phyloP scores from a whole-genome alignment of 192 early-diverging fungal genomes.

The Diversispora epigaea region DNA sequence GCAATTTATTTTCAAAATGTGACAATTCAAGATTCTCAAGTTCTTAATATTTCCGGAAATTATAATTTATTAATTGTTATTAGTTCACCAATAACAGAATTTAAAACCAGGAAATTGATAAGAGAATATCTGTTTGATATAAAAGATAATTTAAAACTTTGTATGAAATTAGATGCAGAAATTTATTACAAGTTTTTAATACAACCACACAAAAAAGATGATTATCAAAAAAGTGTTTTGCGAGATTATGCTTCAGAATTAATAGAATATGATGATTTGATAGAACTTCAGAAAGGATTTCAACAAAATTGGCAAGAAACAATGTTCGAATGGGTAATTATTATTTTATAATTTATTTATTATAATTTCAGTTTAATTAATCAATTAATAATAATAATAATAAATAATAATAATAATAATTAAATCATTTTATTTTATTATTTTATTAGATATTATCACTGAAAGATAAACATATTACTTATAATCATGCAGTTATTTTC shows the following conservation, averaged over 20 bases:
- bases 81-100: background rate
- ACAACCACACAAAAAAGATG: conserved; percentile 1
- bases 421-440: background rate
- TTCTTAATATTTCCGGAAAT: background rate
- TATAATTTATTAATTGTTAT: background rate
- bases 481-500: conserved; percentile 46
- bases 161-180: conserved; percentile 42
- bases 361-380: no score
- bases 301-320: conserved; percentile 28
- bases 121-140: conserved; percentile 58
- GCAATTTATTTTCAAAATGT: no score
- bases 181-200: conserved; percentile 52
- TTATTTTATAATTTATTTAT: background rate
- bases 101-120: conserved; percentile 34
- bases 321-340: conserved; percentile 36
- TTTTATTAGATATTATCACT: background rate
- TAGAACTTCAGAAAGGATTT: conserved; percentile 30
- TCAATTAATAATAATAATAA: no score
- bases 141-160: conserved; percentile 51
- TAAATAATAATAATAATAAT: no score
- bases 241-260: conserved; percentile 45
- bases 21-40: no score
- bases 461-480: conserved; percentile 29
- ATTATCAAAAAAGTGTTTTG: conserved; percentile 18
- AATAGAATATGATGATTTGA: conserved; percentile 55